Base-by-base conservation (phyloP, 2,329 filamentous ascomycete species). In the Hypocreales sp. region DNA sequence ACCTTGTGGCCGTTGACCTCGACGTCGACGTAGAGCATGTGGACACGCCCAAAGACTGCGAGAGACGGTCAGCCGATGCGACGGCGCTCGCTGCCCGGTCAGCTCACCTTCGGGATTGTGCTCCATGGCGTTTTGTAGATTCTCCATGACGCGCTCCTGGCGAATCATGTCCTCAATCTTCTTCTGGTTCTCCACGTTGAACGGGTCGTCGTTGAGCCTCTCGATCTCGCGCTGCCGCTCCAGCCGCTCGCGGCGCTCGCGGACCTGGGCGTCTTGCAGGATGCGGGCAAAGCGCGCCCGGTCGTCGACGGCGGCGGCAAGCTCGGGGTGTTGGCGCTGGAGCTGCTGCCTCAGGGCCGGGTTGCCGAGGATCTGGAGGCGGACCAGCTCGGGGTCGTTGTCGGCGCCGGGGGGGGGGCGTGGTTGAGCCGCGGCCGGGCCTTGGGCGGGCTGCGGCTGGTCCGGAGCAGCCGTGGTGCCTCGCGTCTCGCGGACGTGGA, bases 151-250 rank as follows among this genome's bases (percentile, higher is more conserved):
- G 11, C 78, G 68, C 55, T 95, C 81, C 54, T 94, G 81, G 30
- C 90, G 76, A 46, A 98, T 98, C 55, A 95, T 92, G 56, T 98
- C 90, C 47, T 90, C 87, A 35, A 98, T 98, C 56, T 78, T 82
- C 25, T 67, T 67, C 55, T 98, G 90, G 7, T 86, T 82, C 37
- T 94, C 86, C 15, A 83, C 60, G 47, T 98, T 87, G 56, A 95
- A 94, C 1, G 87, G 86, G 44, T 98, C 90, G 8, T 84, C 79
- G 48, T 95, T 94, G 34, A 95, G 63, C 44, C 79, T 66, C 35
- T 76, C 75, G 40, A 94, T 86, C 49, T 87, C 75, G 28, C 80
- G 74, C 49, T 86, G 74, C 33, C 87, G 78, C 49, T 86, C 77
- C 16, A 67, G 64, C 34, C 86, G 77, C 31, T 76, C 69, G 31